These are phyloP conservation scores for Lactarius hatsudake DNA, from an alignment of 768 basidiomycete genomes.

Conservation along the genomic window DNA sequence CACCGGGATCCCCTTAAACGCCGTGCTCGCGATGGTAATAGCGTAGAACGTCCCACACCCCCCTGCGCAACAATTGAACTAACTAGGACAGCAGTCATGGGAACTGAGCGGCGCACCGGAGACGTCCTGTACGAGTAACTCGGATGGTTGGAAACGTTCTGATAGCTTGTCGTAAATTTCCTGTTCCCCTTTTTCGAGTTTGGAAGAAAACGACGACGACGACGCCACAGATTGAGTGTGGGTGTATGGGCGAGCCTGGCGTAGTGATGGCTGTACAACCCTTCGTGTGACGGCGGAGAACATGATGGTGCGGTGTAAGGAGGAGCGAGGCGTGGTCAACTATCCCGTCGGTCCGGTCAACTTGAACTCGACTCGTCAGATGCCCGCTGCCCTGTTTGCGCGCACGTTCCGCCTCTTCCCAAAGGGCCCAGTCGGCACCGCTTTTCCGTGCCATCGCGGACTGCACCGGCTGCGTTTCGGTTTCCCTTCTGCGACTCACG, in stretches of 20 bases:
- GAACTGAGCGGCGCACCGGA: conserved; percentile 63
- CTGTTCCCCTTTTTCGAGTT: conserved; percentile 60
- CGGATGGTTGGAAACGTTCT: conserved; percentile 71
- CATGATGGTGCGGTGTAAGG: conserved; percentile 24
- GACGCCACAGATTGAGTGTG: conserved; percentile 19
- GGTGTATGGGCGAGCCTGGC: conserved; percentile 26
- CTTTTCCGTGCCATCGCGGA: background rate
- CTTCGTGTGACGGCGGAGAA: conserved; percentile 30
- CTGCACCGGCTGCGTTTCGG: background rate
- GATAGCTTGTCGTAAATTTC: conserved; percentile 70
- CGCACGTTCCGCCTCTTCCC: conserved; percentile 1
- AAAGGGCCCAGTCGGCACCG: too few species aligned
- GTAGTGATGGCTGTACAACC: conserved; percentile 24
- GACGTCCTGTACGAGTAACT: conserved; percentile 88
- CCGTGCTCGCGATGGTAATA: conserved; percentile 79
- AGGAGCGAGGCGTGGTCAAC: background rate
- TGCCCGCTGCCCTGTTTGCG: background rate
- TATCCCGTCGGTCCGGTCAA: background rate
- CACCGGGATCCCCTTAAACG: conserved; percentile 80
- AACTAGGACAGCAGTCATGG: conserved; percentile 1
- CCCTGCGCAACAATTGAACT: conserved; percentile 45
- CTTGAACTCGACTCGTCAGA: background rate
- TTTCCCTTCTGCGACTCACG: background rate
- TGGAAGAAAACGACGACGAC: conserved; percentile 14
- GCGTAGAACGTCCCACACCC: conserved; percentile 98